Percentiles rank a stretch among this genome's conserved stretches.
phyloP scores from a whole-genome alignment of 306 rosid genomes.

The Castanea mollissima region DNA sequence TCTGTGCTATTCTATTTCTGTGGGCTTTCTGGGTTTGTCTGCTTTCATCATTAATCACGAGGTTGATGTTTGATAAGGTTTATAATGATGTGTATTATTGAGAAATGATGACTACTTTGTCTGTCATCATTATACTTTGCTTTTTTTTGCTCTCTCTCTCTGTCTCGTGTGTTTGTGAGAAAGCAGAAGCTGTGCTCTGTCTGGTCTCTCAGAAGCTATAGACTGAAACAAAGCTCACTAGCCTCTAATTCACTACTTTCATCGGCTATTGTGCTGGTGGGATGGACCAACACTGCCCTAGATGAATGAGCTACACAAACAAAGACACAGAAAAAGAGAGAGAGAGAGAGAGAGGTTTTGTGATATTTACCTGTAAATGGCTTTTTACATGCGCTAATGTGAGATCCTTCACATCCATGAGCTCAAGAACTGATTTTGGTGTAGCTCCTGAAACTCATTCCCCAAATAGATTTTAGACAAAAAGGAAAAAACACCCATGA shows the following conservation, averaged over 20 bases:
- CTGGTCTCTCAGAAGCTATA: slow-evolving; percentile 48
- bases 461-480: neutral
- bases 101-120: slow-evolving; percentile 65
- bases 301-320: slow-evolving; percentile 14
- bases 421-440: slow-evolving; percentile 94
- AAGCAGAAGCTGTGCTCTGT: slow-evolving; percentile 37
- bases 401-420: slow-evolving; percentile 97
- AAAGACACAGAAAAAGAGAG: neutral
- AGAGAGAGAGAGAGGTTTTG: neutral
- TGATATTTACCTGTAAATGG: slow-evolving; percentile 75
- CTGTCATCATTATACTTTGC: slow-evolving; percentile 10
- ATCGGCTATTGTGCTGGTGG: slow-evolving; percentile 50
- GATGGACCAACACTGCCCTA: slow-evolving; percentile 24
- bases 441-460: slow-evolving; percentile 75
- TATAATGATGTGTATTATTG: slow-evolving; percentile 50
- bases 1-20: neutral
- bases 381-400: slow-evolving; percentile 96
- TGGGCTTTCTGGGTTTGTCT: slow-evolving; percentile 23
- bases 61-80: slow-evolving; percentile 59
- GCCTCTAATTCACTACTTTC: slow-evolving; percentile 18
- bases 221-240: slow-evolving; percentile 26
- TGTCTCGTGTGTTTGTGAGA: neutral
- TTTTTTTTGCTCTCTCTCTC: slow-evolving; percentile 28
- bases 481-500: neutral
- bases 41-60: slow-evolving; percentile 64